Evolutionary conservation across 768 basidiomycete genomes (phyloP).

Genomic region (Erythrobasidium yunnanense): DNA sequence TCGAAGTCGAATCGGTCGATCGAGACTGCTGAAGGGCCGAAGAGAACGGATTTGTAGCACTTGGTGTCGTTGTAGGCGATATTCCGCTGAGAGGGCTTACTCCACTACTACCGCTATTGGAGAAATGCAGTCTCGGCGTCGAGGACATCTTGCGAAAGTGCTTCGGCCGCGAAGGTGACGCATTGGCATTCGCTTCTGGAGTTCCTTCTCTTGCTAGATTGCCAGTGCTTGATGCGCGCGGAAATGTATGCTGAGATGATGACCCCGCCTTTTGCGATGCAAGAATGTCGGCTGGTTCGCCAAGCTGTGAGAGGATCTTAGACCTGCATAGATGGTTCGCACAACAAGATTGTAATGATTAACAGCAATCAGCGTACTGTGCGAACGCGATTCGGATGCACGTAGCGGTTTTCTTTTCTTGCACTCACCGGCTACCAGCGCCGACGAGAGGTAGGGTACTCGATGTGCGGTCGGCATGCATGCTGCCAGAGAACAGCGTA

Average conservation of each 20-base stretch:
- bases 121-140: not conserved
- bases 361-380: not conserved
- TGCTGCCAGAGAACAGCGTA: too few relatives aligned
- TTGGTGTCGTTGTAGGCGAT: too few relatives aligned
- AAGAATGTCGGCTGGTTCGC: constrained; percentile 14
- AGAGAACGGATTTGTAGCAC: too few relatives aligned
- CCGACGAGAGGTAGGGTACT: constrained; percentile 17
- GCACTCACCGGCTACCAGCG: constrained; percentile 14
- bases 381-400: not conserved
- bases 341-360: not conserved
- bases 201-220: too few relatives aligned
- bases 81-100: too few relatives aligned
- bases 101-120: too few relatives aligned
- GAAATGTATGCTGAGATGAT: too few relatives aligned
- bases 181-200: too few relatives aligned
- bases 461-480: too few relatives aligned
- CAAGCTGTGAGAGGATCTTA: constrained; percentile 18
- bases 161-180: too few relatives aligned
- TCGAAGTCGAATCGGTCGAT: not conserved
- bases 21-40: too few relatives aligned
- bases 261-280: not conserved
- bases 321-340: constrained; percentile 8
- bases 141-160: not conserved
- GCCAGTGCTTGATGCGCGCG: too few relatives aligned
- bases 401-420: not conserved